phyloP scores from a whole-genome alignment of 305 asterid species.

The Plantago rigida region DNA sequence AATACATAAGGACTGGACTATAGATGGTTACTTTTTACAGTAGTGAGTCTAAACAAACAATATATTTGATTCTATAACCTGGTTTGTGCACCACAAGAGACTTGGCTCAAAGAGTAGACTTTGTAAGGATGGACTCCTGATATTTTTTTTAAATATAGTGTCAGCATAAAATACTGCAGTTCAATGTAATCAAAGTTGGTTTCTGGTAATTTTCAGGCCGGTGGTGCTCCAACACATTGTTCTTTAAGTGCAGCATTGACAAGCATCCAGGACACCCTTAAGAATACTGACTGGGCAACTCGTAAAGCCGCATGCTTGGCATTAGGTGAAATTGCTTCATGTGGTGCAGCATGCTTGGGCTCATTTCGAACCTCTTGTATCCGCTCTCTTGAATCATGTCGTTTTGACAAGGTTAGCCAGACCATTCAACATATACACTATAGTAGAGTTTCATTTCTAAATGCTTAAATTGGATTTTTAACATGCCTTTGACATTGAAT shows the following conservation, averaged over 20 bases:
- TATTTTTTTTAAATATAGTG: too few species aligned
- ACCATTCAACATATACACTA: constrained; percentile 14
- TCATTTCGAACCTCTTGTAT: constrained; percentile 62
- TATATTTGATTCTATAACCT: too few species aligned
- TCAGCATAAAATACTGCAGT: neutral
- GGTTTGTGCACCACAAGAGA: neutral
- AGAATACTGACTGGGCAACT: constrained; percentile 81
- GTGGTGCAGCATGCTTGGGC: constrained; percentile 55
- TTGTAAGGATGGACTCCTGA: too few species aligned
- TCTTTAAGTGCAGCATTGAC: constrained; percentile 58
- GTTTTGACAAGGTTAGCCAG: constrained; percentile 75
- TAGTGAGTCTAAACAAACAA: too few species aligned
- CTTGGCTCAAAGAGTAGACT: too few species aligned
- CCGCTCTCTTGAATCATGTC: constrained; percentile 77
- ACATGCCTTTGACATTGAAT: constrained; percentile 19
- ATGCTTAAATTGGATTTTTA: constrained; percentile 26
- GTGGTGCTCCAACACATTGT: constrained; percentile 63
- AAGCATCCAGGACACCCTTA: constrained; percentile 79
- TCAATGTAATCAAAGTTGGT: constrained; percentile 16
- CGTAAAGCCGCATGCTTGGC: constrained; percentile 86
- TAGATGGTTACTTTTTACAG: neutral
- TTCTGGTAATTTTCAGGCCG: constrained; percentile 55
- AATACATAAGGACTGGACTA: constrained; percentile 10
- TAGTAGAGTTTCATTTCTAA: constrained; percentile 20
- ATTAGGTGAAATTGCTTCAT: constrained; percentile 77